Percentiles rank a stretch among this genome's conserved stretches.
phyloP scores from a whole-genome alignment of 2,329 filamentous ascomycete species.

The Stachybotrys chartarum region DNA sequence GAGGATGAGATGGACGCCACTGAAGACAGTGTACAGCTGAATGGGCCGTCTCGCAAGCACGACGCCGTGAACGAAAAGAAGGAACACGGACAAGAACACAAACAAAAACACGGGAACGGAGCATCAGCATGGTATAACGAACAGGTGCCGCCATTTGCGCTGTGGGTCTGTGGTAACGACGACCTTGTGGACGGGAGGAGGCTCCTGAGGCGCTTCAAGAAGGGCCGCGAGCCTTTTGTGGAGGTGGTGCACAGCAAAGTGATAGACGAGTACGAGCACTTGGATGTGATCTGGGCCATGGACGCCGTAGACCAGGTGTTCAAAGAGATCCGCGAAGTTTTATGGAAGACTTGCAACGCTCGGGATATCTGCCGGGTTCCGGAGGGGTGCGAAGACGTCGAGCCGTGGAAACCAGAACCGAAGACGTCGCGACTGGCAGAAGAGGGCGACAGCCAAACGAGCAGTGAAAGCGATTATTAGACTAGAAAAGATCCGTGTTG shows the following conservation, averaged over 20 bases:
- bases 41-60: background rate
- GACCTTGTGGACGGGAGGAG: constrained; percentile 75
- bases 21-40: constrained; percentile 3
- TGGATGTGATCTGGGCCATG: constrained; percentile 94
- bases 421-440: background rate
- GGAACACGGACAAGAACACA: constrained; percentile 9
- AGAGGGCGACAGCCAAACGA: background rate
- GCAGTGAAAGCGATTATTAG: background rate
- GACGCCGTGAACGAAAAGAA: too few relatives aligned
- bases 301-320: constrained; percentile 80
- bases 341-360: constrained; percentile 69
- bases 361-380: constrained; percentile 56
- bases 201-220: constrained; percentile 66
- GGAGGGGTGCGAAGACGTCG: constrained; percentile 50
- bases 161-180: constrained; percentile 83
- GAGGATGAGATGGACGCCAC: constrained; percentile 55
- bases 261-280: constrained; percentile 83
- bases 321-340: constrained; percentile 67
- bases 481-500: background rate
- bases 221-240: constrained; percentile 74
- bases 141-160: constrained; percentile 71
- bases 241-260: constrained; percentile 74
- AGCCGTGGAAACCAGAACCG: constrained; percentile 25
- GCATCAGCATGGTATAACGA: constrained; percentile 74
- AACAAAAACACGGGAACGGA: constrained; percentile 22